phyloP scores from a whole-genome alignment of 1,284 basidiomycete genomes.

The Leccinum glutinopallens region DNA sequence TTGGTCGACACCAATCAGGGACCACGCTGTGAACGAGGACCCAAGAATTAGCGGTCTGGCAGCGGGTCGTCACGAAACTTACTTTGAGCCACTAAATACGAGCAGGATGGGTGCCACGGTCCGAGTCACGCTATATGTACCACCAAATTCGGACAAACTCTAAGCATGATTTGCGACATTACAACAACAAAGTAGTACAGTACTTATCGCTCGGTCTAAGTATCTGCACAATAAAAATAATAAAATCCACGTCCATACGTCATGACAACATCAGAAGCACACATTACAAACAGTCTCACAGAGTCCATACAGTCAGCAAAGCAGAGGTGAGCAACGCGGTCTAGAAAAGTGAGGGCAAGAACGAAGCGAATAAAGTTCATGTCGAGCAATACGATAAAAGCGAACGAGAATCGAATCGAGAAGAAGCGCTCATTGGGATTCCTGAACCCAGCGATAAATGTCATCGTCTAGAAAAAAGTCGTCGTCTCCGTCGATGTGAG shows the following conservation, averaged over 20 bases:
- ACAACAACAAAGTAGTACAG: no score
- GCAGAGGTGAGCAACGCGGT: constrained; percentile 20
- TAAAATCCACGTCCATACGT: constrained; percentile 3
- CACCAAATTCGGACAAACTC: no score
- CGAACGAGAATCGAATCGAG: neutral
- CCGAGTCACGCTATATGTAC: no score
- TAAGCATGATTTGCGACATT: no score
- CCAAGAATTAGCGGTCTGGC: neutral
- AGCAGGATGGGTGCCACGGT: no score
- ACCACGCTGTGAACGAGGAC: neutral
- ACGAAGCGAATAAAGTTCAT: constrained; percentile 13
- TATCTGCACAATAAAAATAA: neutral
- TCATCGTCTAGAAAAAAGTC: constrained; percentile 54
- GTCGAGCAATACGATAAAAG: neutral
- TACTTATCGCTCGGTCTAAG: no score
- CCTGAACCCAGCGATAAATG: constrained; percentile 19
- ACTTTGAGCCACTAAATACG: neutral
- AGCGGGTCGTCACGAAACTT: constrained; percentile 4
- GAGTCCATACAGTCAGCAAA: constrained; percentile 20
- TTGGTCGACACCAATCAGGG: neutral
- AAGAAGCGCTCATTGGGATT: constrained; percentile 14
- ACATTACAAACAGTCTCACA: constrained; percentile 10
- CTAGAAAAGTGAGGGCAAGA: constrained; percentile 6
- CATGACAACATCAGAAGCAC: constrained; percentile 7
- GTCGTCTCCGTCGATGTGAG: constrained; percentile 53